Evolutionary conservation across 176 grass and related monocot genomes (phyloP), one percentile per base, ranked within the genome.

Genomic region (Bothriochloa decipiens): DNA sequence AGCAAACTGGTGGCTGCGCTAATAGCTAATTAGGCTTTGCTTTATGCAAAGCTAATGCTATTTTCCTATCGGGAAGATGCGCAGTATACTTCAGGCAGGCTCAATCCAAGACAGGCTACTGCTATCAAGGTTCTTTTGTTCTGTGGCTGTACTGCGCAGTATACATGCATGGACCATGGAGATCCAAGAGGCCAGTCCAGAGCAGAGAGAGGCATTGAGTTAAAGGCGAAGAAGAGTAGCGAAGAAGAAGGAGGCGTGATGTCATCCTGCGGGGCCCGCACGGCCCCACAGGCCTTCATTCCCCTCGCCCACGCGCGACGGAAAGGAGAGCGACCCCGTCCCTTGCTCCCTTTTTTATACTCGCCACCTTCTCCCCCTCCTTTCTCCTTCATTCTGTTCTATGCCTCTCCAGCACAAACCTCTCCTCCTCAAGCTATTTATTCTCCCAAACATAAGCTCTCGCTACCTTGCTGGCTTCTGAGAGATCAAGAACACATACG

Each of bases 291-390:
- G 14, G 49, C 68, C 61, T 83, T 92, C 86, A 92, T 88, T 83
- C 74, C 49, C 82, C 86, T 85, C 78, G 71, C 83, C 86, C 90
- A 92, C 90, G 86, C 83, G 90, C 83, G 86, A 88, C 79, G 86
- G 86, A 88, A 86, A 86, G 78, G 89, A 68, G 45, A 41, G 73
- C 37, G 68, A 78, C 76, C 70, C 81, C 71, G 55, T 74, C 67
- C 63, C 76, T 79, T 88, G 85, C 86, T 74, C 73, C 52, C 76
- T 79, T 88, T 88, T 92, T 87, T 80, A 86, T 91, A 86, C 83
- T 47, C 77, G 83, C 62, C 82, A 88, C 79, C 90, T 82, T 86
- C 86, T 79, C 60, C 65, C 71, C 78, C 22, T 69, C 27, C 40
- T 79, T 86, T 82, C 82, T 83, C 7, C 85, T 79, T 20, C 71